Conservation (phyloP, 1,139 yeast genomes). For the Saccharomyces hybrid region DNA sequence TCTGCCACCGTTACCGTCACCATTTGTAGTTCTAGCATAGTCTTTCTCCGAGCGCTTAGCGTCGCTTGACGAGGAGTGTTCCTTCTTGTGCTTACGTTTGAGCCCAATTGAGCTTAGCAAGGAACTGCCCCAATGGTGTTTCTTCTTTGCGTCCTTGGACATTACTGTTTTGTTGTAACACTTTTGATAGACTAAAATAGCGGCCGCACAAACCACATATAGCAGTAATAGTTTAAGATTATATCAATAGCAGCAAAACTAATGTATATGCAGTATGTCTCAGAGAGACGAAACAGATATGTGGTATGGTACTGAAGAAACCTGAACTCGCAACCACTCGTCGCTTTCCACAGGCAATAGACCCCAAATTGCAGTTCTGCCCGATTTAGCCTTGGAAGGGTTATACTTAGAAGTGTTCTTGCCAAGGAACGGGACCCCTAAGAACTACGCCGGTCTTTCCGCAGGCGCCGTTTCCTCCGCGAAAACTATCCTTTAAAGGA, state of each 20-base stretch:
- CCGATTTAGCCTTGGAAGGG: background rate
- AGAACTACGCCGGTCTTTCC: background rate
- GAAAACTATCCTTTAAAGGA: background rate
- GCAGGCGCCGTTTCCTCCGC: background rate
- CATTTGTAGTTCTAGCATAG: background rate
- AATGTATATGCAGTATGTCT: background rate
- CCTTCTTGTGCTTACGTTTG: background rate
- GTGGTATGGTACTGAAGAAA: background rate
- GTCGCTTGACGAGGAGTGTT: background rate
- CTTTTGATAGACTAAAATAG: background rate
- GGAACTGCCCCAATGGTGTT: background rate
- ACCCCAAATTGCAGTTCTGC: background rate
- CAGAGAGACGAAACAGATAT: background rate
- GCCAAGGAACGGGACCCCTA: slow-evolving; percentile 1
- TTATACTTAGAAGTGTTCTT: background rate
- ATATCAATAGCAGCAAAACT: background rate
- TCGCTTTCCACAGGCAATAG: background rate
- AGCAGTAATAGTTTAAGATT: background rate
- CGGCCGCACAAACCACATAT: background rate
- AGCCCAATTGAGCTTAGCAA: background rate
- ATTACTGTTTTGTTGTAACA: background rate
- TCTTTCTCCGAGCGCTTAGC: background rate
- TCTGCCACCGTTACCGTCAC: background rate
- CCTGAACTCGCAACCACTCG: background rate
- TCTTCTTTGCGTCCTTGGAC: background rate